Conservation (phyloP, 768 basidiomycete genomes). For the Boletus speciosus region DNA sequence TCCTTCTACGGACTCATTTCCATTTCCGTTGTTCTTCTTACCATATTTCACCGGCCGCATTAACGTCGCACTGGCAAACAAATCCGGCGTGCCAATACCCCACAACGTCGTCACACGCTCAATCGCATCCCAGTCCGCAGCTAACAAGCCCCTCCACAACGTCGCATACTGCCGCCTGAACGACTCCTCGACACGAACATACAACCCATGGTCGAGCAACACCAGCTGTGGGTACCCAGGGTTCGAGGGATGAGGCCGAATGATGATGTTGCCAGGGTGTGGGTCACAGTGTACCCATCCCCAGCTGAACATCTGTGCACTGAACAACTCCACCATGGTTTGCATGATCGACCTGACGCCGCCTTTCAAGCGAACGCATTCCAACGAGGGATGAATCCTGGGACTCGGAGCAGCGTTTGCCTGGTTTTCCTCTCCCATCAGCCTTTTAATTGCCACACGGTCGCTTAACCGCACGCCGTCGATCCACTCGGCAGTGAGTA, state of each 20-base stretch:
- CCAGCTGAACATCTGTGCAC: slow-evolving; percentile 89
- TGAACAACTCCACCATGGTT: slow-evolving; percentile 83
- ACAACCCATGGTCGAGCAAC: slow-evolving; percentile 90
- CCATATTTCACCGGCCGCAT: slow-evolving; percentile 55
- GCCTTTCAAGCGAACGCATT: slow-evolving; percentile 45
- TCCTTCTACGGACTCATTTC: slow-evolving; percentile 14
- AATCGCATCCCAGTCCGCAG: slow-evolving; percentile 52
- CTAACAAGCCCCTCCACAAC: slow-evolving; percentile 68
- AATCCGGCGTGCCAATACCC: slow-evolving; percentile 69
- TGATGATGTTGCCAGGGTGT: slow-evolving; percentile 76
- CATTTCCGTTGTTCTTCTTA: neutral
- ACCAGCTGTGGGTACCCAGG: slow-evolving; percentile 56
- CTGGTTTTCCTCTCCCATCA: slow-evolving; percentile 52
- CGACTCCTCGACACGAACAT: slow-evolving; percentile 63
- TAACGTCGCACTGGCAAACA: slow-evolving; percentile 71
- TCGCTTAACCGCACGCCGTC: slow-evolving; percentile 73
- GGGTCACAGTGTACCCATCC: slow-evolving; percentile 85
- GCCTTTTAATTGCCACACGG: slow-evolving; percentile 47
- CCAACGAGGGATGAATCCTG: slow-evolving; percentile 5
- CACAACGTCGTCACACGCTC: slow-evolving; percentile 52
- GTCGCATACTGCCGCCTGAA: slow-evolving; percentile 76
- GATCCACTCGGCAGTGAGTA: slow-evolving; percentile 86
- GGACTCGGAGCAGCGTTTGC: neutral
- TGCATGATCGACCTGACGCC: slow-evolving; percentile 72
- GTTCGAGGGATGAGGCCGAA: slow-evolving; percentile 43